phyloP scores from a whole-genome alignment of 257 asterid species.

The Salvia hispanica region DNA sequence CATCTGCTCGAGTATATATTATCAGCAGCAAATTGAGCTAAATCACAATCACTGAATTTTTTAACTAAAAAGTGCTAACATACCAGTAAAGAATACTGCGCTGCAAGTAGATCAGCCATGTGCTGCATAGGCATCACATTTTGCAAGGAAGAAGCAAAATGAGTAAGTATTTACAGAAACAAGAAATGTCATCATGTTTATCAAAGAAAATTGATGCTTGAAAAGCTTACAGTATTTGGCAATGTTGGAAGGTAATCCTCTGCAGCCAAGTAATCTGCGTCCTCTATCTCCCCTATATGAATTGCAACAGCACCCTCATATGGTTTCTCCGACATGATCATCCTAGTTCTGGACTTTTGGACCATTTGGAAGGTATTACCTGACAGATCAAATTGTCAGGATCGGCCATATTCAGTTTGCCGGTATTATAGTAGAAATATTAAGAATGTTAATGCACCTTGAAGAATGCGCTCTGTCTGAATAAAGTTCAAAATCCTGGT shows the following conservation, averaged over 20 bases:
- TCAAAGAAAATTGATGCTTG: conserved; percentile 1
- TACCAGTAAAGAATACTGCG: conserved; percentile 83
- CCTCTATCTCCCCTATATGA: conserved; percentile 86
- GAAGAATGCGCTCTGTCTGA: conserved; percentile 66
- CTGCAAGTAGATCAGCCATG: conserved; percentile 87
- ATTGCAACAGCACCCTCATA: conserved; percentile 82
- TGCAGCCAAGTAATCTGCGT: conserved; percentile 59
- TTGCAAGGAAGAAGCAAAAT: not conserved
- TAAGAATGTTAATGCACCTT: conserved; percentile 61
- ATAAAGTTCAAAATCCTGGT: conserved; percentile 61
- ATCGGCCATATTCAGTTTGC: conserved; percentile 33
- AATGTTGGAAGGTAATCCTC: conserved; percentile 89
- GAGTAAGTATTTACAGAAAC: conserved; percentile 22
- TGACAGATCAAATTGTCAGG: conserved; percentile 42
- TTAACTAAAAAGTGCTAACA: conserved; percentile 23
- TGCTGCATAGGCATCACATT: conserved; percentile 61
- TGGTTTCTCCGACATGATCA: conserved; percentile 94
- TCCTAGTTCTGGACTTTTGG: conserved; percentile 63
- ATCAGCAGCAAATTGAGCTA: conserved; percentile 1
- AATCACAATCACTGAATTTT: not conserved
- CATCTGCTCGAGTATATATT: conserved; percentile 59
- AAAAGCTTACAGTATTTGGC: conserved; percentile 83
- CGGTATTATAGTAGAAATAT: conserved; percentile 10
- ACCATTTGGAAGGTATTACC: conserved; percentile 62
- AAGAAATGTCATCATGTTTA: not conserved